These are phyloP conservation scores for Candida broadrunensis DNA, from an alignment of 805 yeast genomes.

Conservation along the genomic window DNA sequence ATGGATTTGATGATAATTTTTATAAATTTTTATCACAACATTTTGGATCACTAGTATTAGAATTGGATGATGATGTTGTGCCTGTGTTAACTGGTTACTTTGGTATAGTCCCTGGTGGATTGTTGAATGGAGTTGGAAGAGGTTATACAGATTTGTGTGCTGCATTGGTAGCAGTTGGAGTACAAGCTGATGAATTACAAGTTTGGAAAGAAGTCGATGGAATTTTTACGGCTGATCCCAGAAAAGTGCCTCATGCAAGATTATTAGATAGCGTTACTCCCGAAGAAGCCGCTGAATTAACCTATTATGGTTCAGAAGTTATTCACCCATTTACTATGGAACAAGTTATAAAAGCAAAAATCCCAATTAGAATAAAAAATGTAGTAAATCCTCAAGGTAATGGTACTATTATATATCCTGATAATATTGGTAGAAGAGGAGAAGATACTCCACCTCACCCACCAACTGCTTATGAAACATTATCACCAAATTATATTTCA, in stretches of 20 bases:
- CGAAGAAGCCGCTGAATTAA: conserved; percentile 97
- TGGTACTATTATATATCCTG: conserved; percentile 95
- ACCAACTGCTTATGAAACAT: conserved; percentile 67
- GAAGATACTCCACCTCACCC: conserved; percentile 94
- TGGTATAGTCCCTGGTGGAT: conserved; percentile 94
- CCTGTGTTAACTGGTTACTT: conserved; percentile 97
- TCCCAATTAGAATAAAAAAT: conserved; percentile 95
- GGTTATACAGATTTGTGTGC: conserved; percentile 99
- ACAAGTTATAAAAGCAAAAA: conserved; percentile 92
- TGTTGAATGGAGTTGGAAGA: conserved; percentile 89
- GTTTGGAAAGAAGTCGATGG: conserved; percentile 99
- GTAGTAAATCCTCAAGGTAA: conserved; percentile 91
- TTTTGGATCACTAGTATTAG: conserved; percentile 48
- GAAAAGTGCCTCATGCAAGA: conserved; percentile 89
- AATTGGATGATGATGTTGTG: conserved; percentile 44
- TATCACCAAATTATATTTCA: conserved; percentile 31
- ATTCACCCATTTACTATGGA: conserved; percentile 99
- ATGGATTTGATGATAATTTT: conserved; percentile 65
- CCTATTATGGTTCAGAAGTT: conserved; percentile 96
- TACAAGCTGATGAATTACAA: conserved; percentile 89
- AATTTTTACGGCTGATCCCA: conserved; percentile 96
- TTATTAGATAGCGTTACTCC: conserved; percentile 88
- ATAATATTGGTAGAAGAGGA: conserved; percentile 79
- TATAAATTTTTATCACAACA: conserved; percentile 53
- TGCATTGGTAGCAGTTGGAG: conserved; percentile 91